Evolutionary conservation across 1,139 yeast species (phyloP).

Genomic region (Hemisphaericaspora lyxosophila): DNA sequence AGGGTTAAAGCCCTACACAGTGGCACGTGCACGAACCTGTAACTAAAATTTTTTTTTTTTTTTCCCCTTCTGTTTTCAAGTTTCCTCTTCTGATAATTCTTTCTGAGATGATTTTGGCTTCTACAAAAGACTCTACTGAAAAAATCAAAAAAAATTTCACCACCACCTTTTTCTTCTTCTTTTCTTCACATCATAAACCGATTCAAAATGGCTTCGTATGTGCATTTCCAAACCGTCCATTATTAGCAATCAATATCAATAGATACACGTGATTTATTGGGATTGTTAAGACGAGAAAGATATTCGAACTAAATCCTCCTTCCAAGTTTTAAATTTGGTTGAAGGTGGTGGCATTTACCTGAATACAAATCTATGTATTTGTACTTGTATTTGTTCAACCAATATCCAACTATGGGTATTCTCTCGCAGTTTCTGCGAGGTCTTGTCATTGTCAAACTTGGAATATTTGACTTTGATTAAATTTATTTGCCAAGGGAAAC

Average conservation of each 20-base stretch:
- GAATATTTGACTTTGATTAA: slow-evolving; percentile 24
- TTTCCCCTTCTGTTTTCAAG: no score
- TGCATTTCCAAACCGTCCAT: slow-evolving; percentile 4
- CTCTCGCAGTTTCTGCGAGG: slow-evolving; percentile 20
- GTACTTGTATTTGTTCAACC: slow-evolving; percentile 11
- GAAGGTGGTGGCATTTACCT: slow-evolving; percentile 12
- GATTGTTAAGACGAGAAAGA: slow-evolving; percentile 5
- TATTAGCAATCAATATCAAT: slow-evolving; percentile 6
- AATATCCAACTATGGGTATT: slow-evolving; percentile 10
- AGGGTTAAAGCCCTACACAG: slow-evolving; percentile 5
- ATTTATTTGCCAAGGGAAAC: slow-evolving; percentile 38
- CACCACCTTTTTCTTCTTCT: background rate
- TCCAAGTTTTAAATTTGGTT: background rate
- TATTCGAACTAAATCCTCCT: slow-evolving; percentile 1
- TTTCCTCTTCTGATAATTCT: no score
- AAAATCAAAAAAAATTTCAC: slow-evolving; percentile 4
- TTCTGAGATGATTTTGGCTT: background rate
- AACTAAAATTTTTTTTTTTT: background rate
- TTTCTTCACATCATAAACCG: slow-evolving; percentile 11
- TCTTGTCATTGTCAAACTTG: slow-evolving; percentile 21
- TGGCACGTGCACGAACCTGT: no score
- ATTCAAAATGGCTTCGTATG: slow-evolving; percentile 22
- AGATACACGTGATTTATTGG: slow-evolving; percentile 3
- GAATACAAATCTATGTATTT: slow-evolving; percentile 1
- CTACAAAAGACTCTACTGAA: background rate